phyloP scores from a whole-genome alignment of 495 filamentous ascomycete species.

The Staphylotrichum tortipilum region DNA sequence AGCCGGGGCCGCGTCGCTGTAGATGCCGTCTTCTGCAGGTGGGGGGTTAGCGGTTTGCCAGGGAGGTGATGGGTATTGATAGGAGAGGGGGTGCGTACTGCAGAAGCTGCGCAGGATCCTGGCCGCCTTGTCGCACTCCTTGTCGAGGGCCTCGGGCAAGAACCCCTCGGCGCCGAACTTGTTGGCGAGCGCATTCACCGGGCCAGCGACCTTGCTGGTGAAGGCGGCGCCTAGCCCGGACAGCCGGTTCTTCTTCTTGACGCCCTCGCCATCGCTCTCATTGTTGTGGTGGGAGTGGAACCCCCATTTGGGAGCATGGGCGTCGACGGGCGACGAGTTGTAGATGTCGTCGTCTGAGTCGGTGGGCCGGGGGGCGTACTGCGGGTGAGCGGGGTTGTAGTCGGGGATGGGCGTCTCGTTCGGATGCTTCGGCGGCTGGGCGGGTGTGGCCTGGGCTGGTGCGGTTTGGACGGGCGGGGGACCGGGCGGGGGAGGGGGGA shows the following conservation, averaged over 20 bases:
- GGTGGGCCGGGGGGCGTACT: constrained; percentile 13
- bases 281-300: constrained; percentile 1
- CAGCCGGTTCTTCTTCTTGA: constrained; percentile 20
- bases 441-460: not conserved
- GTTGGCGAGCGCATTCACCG: constrained; percentile 61
- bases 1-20: constrained; percentile 16
- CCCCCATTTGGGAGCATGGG: constrained; percentile 15
- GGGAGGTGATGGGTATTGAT: too few species aligned
- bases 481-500: constrained; percentile 18
- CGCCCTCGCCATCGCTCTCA: constrained; percentile 5
- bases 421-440: constrained; percentile 11
- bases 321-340: constrained; percentile 18
- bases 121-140: constrained; percentile 80
- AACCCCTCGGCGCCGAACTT: constrained; percentile 56
- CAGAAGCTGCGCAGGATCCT: constrained; percentile 75
- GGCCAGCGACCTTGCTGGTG: constrained; percentile 39
- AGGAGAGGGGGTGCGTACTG: constrained; percentile 34
- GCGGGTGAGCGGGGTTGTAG: constrained; percentile 21
- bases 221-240: constrained; percentile 16
- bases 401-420: constrained; percentile 24
- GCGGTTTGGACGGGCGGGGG: constrained; percentile 11
- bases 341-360: constrained; percentile 17
- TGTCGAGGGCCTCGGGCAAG: constrained; percentile 69
- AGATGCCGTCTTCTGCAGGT: constrained; percentile 24
- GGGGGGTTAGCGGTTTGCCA: not conserved